phyloP scores from a whole-genome alignment of 768 basidiomycete species.

The Coprinopsis strossmayeri region DNA sequence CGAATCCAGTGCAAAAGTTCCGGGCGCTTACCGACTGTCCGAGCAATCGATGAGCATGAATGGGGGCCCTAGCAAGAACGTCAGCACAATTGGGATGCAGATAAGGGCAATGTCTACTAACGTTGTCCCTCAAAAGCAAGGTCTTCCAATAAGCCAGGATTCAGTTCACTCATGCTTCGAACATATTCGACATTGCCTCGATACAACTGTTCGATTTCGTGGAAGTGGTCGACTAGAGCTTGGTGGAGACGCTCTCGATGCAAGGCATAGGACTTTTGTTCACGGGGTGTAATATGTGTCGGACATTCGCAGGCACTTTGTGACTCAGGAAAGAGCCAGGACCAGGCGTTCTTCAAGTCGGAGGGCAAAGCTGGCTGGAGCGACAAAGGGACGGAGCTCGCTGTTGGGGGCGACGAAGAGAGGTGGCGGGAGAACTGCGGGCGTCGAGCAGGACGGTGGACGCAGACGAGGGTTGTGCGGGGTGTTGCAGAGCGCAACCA shows the following conservation, averaged over 20 bases:
- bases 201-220: conserved; percentile 13
- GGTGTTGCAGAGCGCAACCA: conserved; percentile 2
- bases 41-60: conserved; percentile 28
- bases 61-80: conserved; percentile 19
- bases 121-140: conserved; percentile 14
- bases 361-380: neutral
- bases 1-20: neutral
- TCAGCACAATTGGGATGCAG: neutral
- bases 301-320: conserved; percentile 1
- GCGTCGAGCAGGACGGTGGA: neutral
- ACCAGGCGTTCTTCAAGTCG: conserved; percentile 1
- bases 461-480: neutral
- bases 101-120: conserved; percentile 1
- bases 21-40: conserved; percentile 18
- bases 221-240: conserved; percentile 11
- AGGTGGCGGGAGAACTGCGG: neutral
- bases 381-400: neutral
- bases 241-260: conserved; percentile 7
- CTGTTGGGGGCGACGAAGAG: conserved; percentile 1
- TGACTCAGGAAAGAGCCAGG: neutral
- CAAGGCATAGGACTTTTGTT: neutral
- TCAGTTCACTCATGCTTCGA: neutral
- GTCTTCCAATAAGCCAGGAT: conserved; percentile 13
- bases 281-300: neutral
- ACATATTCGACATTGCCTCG: conserved; percentile 11